These are phyloP conservation scores for Astrothelium macrocarpum DNA, from an alignment of 495 filamentous ascomycete genomes.

Conservation along the genomic window DNA sequence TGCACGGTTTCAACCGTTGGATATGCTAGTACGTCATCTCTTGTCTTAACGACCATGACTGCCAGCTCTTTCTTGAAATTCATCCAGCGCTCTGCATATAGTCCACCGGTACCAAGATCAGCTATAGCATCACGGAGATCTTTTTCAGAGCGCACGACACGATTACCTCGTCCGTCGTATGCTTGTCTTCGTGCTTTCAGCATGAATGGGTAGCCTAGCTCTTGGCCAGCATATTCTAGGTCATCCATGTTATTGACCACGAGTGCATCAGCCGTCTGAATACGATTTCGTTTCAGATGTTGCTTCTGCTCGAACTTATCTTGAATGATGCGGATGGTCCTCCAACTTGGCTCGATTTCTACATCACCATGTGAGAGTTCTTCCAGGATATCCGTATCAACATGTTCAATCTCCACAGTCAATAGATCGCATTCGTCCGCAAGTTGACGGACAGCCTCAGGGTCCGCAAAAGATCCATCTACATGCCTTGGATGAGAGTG, in stretches of 20 bases:
- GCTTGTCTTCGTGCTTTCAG: constrained; percentile 86
- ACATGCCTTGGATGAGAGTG: constrained; percentile 66
- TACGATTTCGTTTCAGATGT: constrained; percentile 54
- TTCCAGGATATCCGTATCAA: constrained; percentile 85
- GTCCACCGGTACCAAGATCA: constrained; percentile 55
- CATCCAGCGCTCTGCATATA: constrained; percentile 91
- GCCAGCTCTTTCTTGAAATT: constrained; percentile 79
- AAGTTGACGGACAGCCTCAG: constrained; percentile 63
- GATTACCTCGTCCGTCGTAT: constrained; percentile 93
- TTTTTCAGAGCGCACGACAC: constrained; percentile 53
- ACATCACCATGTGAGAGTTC: constrained; percentile 53
- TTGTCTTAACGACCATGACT: constrained; percentile 90
- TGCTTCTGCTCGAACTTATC: constrained; percentile 93
- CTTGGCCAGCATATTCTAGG: constrained; percentile 51
- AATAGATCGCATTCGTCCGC: constrained; percentile 71
- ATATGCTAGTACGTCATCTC: constrained; percentile 67
- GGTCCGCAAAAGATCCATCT: constrained; percentile 75
- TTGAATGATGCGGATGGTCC: constrained; percentile 83
- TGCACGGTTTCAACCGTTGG: constrained; percentile 91
- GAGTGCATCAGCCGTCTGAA: constrained; percentile 62
- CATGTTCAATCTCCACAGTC: constrained; percentile 97
- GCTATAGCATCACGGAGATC: constrained; percentile 63
- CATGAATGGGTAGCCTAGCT: constrained; percentile 84
- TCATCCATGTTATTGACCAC: constrained; percentile 44
- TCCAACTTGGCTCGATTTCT: constrained; percentile 77